Evolutionary conservation across 2,329 filamentous ascomycete species (phyloP), one percentile per base, ranked within the genome.

Genomic region (Aspergillus fumigatus): DNA sequence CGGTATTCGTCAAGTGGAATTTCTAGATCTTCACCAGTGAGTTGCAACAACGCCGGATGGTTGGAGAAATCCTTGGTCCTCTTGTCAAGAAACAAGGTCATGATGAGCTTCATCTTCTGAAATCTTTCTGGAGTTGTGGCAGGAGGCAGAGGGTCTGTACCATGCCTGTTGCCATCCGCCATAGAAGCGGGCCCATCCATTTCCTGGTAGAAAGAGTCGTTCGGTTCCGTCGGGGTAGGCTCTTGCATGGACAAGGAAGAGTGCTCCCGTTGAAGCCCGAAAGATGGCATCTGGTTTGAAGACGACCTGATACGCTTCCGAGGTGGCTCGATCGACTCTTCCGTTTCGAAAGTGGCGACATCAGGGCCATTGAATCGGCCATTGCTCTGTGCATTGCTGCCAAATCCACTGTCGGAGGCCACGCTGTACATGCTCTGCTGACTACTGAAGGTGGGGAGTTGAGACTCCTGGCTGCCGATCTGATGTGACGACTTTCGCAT

Each of bases 1-100:
- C 71, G 91, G 57, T 91, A 91, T 26, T 88, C 83, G 68, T 99
- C 94, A 56, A 99, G 90, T 1, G 94, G 93, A 71, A 94, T 88
- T 68, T 99, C 94, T 23, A 97, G 83, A 63, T 99, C 93, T 41
- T 87, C 79, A 0, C 90, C 85, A 1, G 86, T 88, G 55, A 97
- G 81, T 9, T 86, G 86, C 50, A 86, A 81, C 41, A 99, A 84
- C 41, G 89, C 88, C 10, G 92, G 88, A 66, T 93, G 88, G 55
- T 88, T 86, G 1, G 86, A 83, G 61, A 82, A 87, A 62, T 95
- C 89, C 7, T 84, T 85, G 10, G 85, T 80, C 6, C 83, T 81
- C 52, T 88, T 81, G 62, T 94, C 88, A 66, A 92, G 84, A 68
- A 96, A 94, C 7, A 97, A 80, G 25, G 88, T 87, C 80, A 95